Conservation (phyloP, 345 rosid species). For the Camelina laxa region DNA sequence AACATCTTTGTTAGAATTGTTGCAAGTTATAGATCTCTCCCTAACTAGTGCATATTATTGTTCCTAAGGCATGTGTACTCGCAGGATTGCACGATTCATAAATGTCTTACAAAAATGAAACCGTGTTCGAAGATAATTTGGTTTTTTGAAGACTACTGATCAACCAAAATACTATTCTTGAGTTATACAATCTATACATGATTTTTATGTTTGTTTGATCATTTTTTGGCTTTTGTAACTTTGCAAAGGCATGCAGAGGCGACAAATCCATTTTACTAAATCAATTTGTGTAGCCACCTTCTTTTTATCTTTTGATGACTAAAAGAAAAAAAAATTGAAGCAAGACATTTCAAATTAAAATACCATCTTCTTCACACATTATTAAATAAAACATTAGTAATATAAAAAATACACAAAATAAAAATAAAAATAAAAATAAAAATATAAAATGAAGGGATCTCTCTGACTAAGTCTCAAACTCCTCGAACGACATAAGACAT, state of each 20-base stretch:
- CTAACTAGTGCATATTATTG: no score
- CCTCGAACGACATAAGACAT: conserved; percentile 21
- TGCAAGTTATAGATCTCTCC: no score
- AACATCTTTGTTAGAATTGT: no score
- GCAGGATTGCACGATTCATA: not conserved
- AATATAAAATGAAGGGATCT: not conserved
- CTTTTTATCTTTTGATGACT: not conserved
- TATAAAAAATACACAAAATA: not conserved
- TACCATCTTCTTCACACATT: conserved; percentile 3
- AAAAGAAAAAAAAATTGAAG: not conserved
- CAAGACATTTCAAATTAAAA: not conserved
- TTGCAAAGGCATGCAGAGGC: not conserved
- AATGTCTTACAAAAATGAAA: not conserved
- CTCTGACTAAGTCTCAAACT: conserved; percentile 9
- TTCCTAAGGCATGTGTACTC: no score
- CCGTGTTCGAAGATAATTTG: not conserved
- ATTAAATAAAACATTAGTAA: not conserved
- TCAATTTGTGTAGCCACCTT: not conserved
- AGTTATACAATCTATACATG: not conserved
- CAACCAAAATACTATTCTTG: not conserved
- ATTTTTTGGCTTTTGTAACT: not conserved
- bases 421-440: no score
- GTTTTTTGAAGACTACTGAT: not conserved
- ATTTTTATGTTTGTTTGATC: not conserved
- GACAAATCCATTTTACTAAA: not conserved